Conservation (phyloP, 345 rosid genomes). For the Aegle marmelos region DNA sequence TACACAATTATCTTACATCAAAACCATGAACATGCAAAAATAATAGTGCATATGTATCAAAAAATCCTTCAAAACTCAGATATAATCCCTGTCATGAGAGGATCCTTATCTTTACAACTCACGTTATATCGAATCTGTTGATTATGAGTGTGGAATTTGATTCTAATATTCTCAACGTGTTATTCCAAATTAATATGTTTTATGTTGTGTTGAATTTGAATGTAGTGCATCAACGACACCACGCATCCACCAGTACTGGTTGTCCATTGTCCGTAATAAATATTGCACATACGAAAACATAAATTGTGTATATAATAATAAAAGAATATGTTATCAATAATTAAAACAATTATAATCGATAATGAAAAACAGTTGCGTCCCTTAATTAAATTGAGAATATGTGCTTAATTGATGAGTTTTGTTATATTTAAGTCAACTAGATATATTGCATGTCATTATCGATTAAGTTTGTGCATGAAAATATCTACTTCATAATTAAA, state of each 20-base stretch:
- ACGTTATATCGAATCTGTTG: not conserved
- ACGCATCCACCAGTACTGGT: too few relatives aligned
- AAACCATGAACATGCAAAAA: too few relatives aligned
- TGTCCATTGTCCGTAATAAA: too few relatives aligned
- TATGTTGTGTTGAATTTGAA: not conserved
- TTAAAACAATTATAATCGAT: too few relatives aligned
- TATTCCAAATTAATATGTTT: not conserved
- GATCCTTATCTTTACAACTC: not conserved
- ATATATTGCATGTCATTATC: not conserved
- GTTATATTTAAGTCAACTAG: not conserved
- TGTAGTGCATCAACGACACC: not conserved
- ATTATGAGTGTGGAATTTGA: not conserved
- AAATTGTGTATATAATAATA: too few relatives aligned
- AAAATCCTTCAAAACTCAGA: too few relatives aligned
- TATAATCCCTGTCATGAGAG: too few relatives aligned
- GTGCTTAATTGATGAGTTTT: not conserved
- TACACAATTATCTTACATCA: too few relatives aligned
- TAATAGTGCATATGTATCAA: too few relatives aligned
- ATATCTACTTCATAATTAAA: not conserved
- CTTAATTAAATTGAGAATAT: not conserved
- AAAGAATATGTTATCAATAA: too few relatives aligned
- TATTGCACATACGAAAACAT: too few relatives aligned
- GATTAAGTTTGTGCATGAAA: not conserved
- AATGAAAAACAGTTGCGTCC: too few relatives aligned
- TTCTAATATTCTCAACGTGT: not conserved